A percentile compares a stretch with the other conserved stretches of the same genome.
Evolutionary conservation across 129 eudicot species (phyloP).

Genomic region (Chrysanthemum seticuspe): DNA sequence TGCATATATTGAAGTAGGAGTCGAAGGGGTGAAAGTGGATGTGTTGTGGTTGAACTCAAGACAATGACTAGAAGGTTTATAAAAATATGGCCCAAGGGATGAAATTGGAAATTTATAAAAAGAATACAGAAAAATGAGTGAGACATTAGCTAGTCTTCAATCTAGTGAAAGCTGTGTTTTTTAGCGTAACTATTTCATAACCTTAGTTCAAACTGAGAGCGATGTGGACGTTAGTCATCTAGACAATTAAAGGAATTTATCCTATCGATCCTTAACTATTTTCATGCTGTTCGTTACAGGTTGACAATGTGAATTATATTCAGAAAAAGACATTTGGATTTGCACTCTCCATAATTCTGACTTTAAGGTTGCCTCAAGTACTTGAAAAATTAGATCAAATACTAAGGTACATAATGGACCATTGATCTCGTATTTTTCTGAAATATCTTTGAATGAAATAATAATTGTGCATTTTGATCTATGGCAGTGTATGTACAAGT

Average conservation of each 20-base stretch:
- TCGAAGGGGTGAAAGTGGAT: no score
- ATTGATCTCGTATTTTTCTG: conserved; percentile 4
- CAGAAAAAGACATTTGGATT: conserved; percentile 79
- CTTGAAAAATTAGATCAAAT: conserved; percentile 92
- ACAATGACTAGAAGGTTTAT: no score
- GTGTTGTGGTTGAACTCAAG: no score
- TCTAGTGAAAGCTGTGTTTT: background rate
- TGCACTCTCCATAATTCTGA: conserved; percentile 78
- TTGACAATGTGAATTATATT: conserved; percentile 70
- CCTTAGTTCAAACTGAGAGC: background rate
- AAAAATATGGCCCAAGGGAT: background rate
- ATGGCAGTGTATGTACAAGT: conserved; percentile 81
- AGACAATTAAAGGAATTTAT: background rate
- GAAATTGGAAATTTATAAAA: background rate
- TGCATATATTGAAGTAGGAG: no score
- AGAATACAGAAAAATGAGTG: background rate
- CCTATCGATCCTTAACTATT: conserved; percentile 6
- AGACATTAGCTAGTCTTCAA: background rate
- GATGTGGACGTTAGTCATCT: background rate
- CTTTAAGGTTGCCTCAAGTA: conserved; percentile 87
- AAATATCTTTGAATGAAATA: conserved; percentile 4
- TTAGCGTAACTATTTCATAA: background rate
- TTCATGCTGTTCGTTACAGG: conserved; percentile 44
- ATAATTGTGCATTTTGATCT: conserved; percentile 12
- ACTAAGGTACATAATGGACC: conserved; percentile 52